A percentile compares a stretch with the other conserved stretches of the same genome.
phyloP scores from a whole-genome alignment of 2,329 filamentous ascomycete species.

The Helminthosporium solani region DNA sequence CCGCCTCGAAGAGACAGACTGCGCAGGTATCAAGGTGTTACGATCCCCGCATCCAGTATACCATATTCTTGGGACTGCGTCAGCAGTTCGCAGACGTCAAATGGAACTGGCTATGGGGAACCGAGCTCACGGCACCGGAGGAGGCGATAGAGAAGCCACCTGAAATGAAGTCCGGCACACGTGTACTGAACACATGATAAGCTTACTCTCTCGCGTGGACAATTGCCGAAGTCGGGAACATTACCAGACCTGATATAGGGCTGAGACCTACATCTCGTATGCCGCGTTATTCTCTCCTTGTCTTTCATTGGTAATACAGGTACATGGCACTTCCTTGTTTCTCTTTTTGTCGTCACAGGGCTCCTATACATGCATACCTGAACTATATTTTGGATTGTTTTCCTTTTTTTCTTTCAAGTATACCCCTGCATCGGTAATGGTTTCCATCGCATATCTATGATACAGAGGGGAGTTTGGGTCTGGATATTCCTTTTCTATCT shows the following conservation, averaged over 20 bases:
- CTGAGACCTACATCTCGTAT: neutral
- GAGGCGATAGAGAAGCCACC: slow-evolving; percentile 16
- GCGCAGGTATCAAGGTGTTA: slow-evolving; percentile 34
- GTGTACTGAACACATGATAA: neutral
- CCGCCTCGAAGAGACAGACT: slow-evolving; percentile 34
- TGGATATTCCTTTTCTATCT: neutral
- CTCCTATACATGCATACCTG: neutral
- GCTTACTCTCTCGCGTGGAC: neutral
- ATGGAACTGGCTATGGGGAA: slow-evolving; percentile 18
- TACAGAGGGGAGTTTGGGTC: neutral
- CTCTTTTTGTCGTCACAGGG: neutral
- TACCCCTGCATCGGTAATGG: slow-evolving; percentile 1
- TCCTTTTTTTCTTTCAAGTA: neutral
- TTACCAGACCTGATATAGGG: neutral
- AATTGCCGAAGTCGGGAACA: neutral
- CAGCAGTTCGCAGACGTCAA: slow-evolving; percentile 37
- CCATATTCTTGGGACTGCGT: slow-evolving; percentile 43
- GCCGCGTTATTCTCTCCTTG: neutral
- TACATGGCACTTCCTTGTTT: neutral
- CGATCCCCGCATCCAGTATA: slow-evolving; percentile 32
- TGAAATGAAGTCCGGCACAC: neutral
- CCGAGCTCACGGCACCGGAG: slow-evolving; percentile 27
- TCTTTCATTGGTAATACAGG: neutral
- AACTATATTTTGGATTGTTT: neutral
- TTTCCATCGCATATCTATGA: neutral